phyloP scores from a whole-genome alignment of 129 eudicot species.

The Deinandra increscens region DNA sequence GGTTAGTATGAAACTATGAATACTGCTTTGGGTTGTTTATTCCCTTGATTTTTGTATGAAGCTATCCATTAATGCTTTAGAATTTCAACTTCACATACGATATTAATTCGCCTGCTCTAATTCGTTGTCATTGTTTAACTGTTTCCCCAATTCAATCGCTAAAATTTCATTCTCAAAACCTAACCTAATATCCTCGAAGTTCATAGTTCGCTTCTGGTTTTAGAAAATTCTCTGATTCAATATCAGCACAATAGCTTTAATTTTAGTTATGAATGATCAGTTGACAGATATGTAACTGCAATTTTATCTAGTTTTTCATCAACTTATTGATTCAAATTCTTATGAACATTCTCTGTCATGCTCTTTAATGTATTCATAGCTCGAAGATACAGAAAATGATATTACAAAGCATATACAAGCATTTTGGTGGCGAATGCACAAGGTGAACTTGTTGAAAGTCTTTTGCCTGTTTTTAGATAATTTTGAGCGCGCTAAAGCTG shows the following conservation, averaged over 20 bases:
- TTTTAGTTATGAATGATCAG: neutral
- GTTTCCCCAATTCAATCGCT: neutral
- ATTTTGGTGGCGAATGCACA: conserved; percentile 63
- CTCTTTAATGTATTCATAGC: conserved; percentile 17
- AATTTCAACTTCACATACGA: neutral
- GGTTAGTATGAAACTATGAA: neutral
- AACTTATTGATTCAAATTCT: neutral
- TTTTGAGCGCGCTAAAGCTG: conserved; percentile 75
- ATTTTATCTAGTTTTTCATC: too few species aligned
- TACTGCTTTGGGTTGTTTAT: conserved; percentile 7
- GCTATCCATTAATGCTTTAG: neutral
- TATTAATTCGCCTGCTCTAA: neutral
- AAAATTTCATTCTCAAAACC: conserved; percentile 3
- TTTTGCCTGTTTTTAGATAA: conserved; percentile 73
- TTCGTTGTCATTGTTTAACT: neutral
- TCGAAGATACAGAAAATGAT: conserved; percentile 33
- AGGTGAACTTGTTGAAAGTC: conserved; percentile 74
- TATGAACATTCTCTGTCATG: conserved; percentile 5
- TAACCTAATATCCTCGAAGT: conserved; percentile 1
- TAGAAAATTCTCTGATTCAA: neutral
- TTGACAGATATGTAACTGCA: neutral
- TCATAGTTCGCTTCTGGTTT: neutral
- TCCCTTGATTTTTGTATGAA: neutral
- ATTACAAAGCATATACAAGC: conserved; percentile 33
- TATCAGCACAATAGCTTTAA: neutral